These are phyloP conservation scores for Diaporthe citri DNA, from an alignment of 2,329 filamentous ascomycete species.

Conservation along the genomic window DNA sequence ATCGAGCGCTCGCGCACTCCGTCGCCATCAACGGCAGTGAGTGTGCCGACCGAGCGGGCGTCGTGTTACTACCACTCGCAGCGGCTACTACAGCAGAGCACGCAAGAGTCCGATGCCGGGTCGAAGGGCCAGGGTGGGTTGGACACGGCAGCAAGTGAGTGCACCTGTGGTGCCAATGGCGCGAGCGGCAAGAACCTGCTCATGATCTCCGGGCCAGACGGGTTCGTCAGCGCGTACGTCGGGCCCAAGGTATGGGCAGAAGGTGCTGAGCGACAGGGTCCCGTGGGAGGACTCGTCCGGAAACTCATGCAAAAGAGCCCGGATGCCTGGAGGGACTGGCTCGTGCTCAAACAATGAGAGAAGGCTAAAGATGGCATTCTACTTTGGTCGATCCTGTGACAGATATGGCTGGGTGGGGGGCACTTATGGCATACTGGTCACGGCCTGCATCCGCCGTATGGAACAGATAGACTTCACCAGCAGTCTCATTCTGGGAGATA, in stretches of 20 bases:
- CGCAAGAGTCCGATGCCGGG: conserved; percentile 41
- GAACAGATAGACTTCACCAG: conserved; percentile 2
- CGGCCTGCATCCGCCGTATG: conserved; percentile 14
- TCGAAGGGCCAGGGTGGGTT: conserved; percentile 41
- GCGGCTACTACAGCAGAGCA: conserved; percentile 44
- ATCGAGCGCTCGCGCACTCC: conserved; percentile 40
- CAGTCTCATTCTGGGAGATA: conserved; percentile 28
- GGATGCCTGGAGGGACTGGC: conserved; percentile 57
- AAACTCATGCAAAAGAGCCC: conserved; percentile 65
- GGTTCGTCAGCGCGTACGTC: conserved; percentile 85
- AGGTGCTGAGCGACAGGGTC: conserved; percentile 81
- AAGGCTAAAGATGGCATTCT: background rate
- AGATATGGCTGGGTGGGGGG: background rate
- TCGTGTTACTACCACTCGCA: conserved; percentile 47
- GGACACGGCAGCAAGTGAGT: background rate
- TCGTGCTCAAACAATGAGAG: conserved; percentile 64
- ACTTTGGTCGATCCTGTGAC: background rate
- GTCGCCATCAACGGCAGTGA: background rate
- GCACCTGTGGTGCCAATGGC: conserved; percentile 36
- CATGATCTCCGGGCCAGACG: conserved; percentile 91
- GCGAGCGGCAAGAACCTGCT: conserved; percentile 72
- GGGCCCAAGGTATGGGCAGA: conserved; percentile 82
- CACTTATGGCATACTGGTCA: background rate
- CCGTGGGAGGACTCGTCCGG: conserved; percentile 76
- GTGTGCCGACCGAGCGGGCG: conserved; percentile 45